Evolutionary conservation across 257 asterid species (phyloP).

Genomic region (Rehmannia glutinosa): DNA sequence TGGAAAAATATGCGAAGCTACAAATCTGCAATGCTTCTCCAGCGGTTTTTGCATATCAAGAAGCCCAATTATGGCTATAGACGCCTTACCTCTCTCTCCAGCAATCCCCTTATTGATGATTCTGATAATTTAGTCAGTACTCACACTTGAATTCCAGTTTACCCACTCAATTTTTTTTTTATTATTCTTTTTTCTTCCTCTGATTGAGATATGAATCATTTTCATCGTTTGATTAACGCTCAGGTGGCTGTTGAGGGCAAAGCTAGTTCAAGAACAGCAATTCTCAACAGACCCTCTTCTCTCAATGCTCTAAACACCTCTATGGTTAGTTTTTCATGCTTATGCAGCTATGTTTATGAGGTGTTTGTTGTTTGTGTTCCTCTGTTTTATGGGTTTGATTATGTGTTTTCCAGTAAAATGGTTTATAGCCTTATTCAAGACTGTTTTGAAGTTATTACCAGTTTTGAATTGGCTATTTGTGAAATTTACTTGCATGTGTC

Average conservation of each 20-base stretch:
- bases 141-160: not conserved
- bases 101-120: constrained; percentile 40
- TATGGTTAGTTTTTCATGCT: constrained; percentile 35
- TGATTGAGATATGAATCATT: not conserved
- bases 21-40: constrained; percentile 36
- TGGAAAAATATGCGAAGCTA: constrained; percentile 34
- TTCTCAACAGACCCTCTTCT: constrained; percentile 75
- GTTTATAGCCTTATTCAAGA: too few species aligned
- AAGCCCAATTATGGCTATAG: constrained; percentile 24
- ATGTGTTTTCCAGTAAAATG: too few species aligned
- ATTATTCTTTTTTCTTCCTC: not conserved
- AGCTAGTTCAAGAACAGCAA: constrained; percentile 74
- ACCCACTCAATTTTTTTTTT: not conserved
- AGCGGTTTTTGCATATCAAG: constrained; percentile 23
- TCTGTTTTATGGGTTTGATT: not conserved
- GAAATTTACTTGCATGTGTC: constrained; percentile 6
- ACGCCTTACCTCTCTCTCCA: constrained; percentile 38
- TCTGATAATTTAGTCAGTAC: constrained; percentile 47
- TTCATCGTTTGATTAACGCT: constrained; percentile 10
- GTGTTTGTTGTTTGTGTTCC: not conserved
- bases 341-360: not conserved
- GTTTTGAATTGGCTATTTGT: not conserved
- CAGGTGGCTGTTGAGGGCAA: constrained; percentile 88
- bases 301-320: constrained; percentile 80
- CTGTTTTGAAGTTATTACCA: too few species aligned